Percentiles rank a stretch among this genome's conserved stretches.
Conservation (phyloP, 1,284 basidiomycete genomes). For the Xanthoconium separans region DNA sequence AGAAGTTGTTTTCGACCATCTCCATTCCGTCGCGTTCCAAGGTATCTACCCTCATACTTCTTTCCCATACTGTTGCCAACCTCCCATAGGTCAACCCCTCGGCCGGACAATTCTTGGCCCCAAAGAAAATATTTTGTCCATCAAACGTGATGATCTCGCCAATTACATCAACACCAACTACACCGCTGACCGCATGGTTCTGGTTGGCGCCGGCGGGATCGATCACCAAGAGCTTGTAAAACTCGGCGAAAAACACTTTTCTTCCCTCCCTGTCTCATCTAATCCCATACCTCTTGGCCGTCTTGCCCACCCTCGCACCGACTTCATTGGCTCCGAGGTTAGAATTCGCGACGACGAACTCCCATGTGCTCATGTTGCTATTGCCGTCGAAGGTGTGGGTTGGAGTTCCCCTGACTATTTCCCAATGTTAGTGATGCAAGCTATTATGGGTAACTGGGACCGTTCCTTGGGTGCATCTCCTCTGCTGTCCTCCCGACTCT, state of each 20-base stretch:
- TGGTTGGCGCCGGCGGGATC: conserved; percentile 96
- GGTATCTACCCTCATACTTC: conserved; percentile 47
- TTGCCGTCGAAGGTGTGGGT: conserved; percentile 97
- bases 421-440: conserved; percentile 99
- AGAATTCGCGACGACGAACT: conserved; percentile 92
- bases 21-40: conserved; percentile 97
- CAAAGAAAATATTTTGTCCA: conserved; percentile 95
- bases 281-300: conserved; percentile 90
- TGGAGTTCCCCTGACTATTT: conserved; percentile 99
- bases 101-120: conserved; percentile 98
- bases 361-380: conserved; percentile 89
- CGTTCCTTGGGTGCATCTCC: conserved; percentile 91
- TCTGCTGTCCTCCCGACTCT: conserved; percentile 88
- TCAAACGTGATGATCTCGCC: conserved; percentile 87
- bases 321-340: conserved; percentile 94
- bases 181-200: conserved; percentile 97
- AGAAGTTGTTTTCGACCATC: conserved; percentile 98
- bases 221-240: conserved; percentile 92
- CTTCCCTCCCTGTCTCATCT: conserved; percentile 81
- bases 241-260: conserved; percentile 94
- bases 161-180: conserved; percentile 98
- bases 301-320: conserved; percentile 70
- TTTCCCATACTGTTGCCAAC: conserved; percentile 12
- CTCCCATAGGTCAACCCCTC: conserved; percentile 77
- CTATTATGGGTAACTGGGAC: conserved; percentile 99